phyloP scores from a whole-genome alignment of 2,329 filamentous ascomycete genomes.

The Colletotrichum costaricense region DNA sequence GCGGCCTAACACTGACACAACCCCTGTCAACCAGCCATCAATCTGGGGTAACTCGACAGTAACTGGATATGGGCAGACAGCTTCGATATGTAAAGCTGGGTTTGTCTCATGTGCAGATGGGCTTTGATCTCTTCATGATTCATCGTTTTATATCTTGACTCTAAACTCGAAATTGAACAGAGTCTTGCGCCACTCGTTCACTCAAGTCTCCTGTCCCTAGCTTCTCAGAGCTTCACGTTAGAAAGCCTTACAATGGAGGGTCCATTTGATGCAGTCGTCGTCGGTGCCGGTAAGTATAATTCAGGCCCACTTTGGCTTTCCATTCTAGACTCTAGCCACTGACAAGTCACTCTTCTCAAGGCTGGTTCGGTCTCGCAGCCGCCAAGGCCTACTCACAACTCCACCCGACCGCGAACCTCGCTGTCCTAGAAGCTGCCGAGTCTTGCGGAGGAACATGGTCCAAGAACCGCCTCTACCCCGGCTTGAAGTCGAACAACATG shows the following conservation, averaged over 20 bases:
- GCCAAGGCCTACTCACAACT: constrained; percentile 64
- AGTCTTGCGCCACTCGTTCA: neutral
- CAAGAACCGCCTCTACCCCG: constrained; percentile 66
- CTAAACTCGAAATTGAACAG: neutral
- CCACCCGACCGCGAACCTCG: constrained; percentile 56
- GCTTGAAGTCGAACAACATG: constrained; percentile 73
- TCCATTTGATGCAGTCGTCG: neutral
- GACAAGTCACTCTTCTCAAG: constrained; percentile 43
- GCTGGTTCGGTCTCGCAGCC: constrained; percentile 61
- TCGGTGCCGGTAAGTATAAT: neutral
- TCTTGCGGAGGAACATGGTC: constrained; percentile 72
- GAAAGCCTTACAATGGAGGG: neutral
- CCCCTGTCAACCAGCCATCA: neutral
- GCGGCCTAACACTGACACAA: neutral
- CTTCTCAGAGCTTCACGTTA: neutral
- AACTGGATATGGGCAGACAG: neutral
- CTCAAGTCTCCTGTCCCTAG: neutral
- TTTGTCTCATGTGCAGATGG: neutral
- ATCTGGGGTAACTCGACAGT: neutral
- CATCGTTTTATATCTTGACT: neutral
- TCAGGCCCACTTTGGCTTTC: neutral
- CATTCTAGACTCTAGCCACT: neutral
- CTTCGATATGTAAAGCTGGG: neutral
- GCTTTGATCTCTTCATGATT: neutral
- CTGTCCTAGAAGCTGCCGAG: constrained; percentile 61